A percentile compares a stretch with the other conserved stretches of the same genome.
These are phyloP conservation scores for Meyerozyma sp. DNA, from an alignment of 1,139 yeast genomes.

Conservation along the genomic window DNA sequence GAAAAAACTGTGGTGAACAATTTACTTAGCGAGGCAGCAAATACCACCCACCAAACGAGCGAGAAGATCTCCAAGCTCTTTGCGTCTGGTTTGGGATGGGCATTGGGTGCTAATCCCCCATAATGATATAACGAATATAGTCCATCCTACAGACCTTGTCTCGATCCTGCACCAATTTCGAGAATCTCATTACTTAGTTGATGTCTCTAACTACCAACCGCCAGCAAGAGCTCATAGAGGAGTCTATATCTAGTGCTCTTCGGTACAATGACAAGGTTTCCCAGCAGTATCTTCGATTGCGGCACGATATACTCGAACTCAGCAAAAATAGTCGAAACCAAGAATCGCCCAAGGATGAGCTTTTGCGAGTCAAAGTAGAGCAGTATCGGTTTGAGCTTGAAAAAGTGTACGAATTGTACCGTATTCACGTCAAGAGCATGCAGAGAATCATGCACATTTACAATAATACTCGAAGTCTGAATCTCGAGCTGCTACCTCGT, in stretches of 20 bases:
- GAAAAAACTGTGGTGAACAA: slow-evolving; percentile 19
- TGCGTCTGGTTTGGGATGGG: slow-evolving; percentile 63
- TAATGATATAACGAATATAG: neutral
- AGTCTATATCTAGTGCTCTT: slow-evolving; percentile 25
- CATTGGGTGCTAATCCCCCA: slow-evolving; percentile 48
- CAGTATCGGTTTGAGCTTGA: slow-evolving; percentile 25
- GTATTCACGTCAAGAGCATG: slow-evolving; percentile 20
- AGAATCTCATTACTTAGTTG: neutral
- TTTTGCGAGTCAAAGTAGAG: slow-evolving; percentile 10
- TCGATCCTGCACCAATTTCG: neutral
- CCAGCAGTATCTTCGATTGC: slow-evolving; percentile 25
- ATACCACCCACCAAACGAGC: slow-evolving; percentile 33
- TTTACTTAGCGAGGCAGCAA: slow-evolving; percentile 28
- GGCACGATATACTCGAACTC: slow-evolving; percentile 30
- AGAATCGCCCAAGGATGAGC: slow-evolving; percentile 2
- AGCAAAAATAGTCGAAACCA: slow-evolving; percentile 12
- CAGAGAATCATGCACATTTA: slow-evolving; percentile 15
- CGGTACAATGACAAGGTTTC: slow-evolving; percentile 31
- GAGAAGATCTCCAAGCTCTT: slow-evolving; percentile 49
- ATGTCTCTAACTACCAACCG: slow-evolving; percentile 26
- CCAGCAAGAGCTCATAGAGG: slow-evolving; percentile 31
- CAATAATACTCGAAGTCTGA: slow-evolving; percentile 12
- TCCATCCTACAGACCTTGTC: neutral
- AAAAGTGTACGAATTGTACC: slow-evolving; percentile 20
- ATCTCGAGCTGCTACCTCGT: slow-evolving; percentile 16